phyloP scores from a whole-genome alignment of 1,139 yeast species.

The Torulaspora globosa region DNA sequence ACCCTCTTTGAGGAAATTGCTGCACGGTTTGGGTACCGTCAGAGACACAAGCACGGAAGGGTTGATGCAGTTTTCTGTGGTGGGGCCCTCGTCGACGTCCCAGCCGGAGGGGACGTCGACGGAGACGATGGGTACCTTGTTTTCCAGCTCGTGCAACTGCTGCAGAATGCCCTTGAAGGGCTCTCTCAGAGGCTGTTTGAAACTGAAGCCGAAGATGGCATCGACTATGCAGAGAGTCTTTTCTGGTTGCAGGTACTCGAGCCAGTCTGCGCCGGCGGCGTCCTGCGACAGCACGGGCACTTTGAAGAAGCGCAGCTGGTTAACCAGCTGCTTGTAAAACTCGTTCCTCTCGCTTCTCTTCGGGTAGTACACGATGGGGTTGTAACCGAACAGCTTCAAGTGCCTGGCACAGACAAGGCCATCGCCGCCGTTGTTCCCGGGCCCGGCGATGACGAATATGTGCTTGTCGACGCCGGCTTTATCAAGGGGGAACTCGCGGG shows the following conservation, averaged over 20 bases:
- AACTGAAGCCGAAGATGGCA: constrained; percentile 89
- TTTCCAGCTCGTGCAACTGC: constrained; percentile 41
- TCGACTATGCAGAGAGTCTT: constrained; percentile 52
- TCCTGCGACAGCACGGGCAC: constrained; percentile 27
- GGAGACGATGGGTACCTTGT: constrained; percentile 59
- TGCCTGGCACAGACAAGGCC: constrained; percentile 96
- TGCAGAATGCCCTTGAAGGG: constrained; percentile 66
- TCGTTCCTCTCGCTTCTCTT: constrained; percentile 46
- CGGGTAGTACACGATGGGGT: constrained; percentile 68
- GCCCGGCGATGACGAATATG: constrained; percentile 78
- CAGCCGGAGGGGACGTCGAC: constrained; percentile 95
- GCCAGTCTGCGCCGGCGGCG: constrained; percentile 25
- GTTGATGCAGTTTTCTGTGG: constrained; percentile 41
- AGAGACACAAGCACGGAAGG: constrained; percentile 74
- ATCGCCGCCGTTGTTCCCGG: constrained; percentile 96
- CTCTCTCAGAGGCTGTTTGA: constrained; percentile 78
- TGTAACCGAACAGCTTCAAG: constrained; percentile 70
- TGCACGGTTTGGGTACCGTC: constrained; percentile 93
- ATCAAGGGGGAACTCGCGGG: constrained; percentile 53
- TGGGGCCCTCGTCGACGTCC: constrained; percentile 90
- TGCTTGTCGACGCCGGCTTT: constrained; percentile 31
- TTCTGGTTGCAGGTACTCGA: constrained; percentile 25
- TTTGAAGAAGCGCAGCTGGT: constrained; percentile 36
- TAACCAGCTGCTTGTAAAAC: constrained; percentile 40
- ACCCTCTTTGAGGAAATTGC: constrained; percentile 43